Base-by-base conservation (phyloP, 2,329 filamentous ascomycete species). In the Pyricularia grisea region DNA sequence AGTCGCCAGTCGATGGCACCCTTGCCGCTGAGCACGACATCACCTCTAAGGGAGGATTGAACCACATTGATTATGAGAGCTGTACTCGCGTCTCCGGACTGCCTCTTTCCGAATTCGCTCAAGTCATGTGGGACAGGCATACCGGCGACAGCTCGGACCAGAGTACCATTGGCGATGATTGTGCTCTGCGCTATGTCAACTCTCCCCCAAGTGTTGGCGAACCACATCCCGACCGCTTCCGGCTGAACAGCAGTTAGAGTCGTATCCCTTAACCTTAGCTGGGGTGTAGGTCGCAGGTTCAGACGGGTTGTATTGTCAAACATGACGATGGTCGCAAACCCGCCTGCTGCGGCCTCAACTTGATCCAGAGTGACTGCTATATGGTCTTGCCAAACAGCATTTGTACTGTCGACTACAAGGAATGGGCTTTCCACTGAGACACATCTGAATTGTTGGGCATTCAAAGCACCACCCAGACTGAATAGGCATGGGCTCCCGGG, bases 401-500 rank as follows among this genome's bases (percentile, higher is more conserved):
- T 17, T 20, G 67, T 23, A n/a, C 7, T 33, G 17, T 68, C 67
- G 27, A 68, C 55, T 55, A 68, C 28, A n/a, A 68, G 67, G 17
- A 58, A 33, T 30, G 67, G 67, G 11, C 50, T 31, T n/a, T 28
- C 55, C 9, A 1, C 20, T 4, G 50, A 30, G 20, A 28, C 11
- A 28, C 67, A 68, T 10, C 3, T 5, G 10, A 68, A n/a, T 23
- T 63, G 25, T 11, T 30, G 25, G 17, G 58, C 67, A 6, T 36
- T 23, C 17, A 33, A 11, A n/a, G 25, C 17, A 12, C 67, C 66
- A 5, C 66, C 30, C 20, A 23, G 28, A 1, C 28, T 10, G 9
- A 33, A 42, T 14, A 68, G 50, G 12, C 67, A 68, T n/a, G 67
- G 36, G 55, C 67, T 68, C 28, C 30, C 67, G n/a, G 55, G 10